Evolutionary conservation across 257 asterid species (phyloP).

Genomic region (Fraxinus americana): DNA sequence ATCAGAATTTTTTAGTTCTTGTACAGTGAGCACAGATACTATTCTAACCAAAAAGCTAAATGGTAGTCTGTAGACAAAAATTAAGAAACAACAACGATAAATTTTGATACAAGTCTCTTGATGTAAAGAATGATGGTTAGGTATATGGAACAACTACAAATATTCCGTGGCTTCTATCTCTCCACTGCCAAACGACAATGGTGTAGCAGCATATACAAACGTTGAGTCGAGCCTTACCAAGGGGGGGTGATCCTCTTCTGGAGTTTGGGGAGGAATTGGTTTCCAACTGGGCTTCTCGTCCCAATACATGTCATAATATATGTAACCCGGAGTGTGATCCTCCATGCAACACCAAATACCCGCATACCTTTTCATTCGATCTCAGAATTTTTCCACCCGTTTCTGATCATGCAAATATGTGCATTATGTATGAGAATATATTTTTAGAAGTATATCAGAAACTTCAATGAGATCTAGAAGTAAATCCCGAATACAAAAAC

Average conservation of each 20-base stretch:
- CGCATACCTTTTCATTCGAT: constrained; percentile 71
- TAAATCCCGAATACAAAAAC: not conserved
- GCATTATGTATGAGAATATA: not conserved
- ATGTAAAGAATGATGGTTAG: not conserved
- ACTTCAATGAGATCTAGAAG: not conserved
- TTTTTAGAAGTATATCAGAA: not conserved
- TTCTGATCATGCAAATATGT: constrained; percentile 41
- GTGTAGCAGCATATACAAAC: not conserved
- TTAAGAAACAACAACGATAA: constrained; percentile 22
- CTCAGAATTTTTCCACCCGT: constrained; percentile 75
- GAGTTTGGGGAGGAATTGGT: constrained; percentile 77
- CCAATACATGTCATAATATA: constrained; percentile 93
- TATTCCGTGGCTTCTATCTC: not conserved
- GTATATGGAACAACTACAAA: constrained; percentile 17
- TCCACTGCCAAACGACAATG: not conserved
- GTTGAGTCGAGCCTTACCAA: constrained; percentile 36
- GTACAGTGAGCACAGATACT: constrained; percentile 26
- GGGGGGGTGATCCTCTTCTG: constrained; percentile 90
- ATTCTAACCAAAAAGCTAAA: constrained; percentile 9
- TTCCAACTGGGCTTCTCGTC: constrained; percentile 95
- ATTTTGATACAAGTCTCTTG: constrained; percentile 11
- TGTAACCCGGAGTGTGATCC: constrained; percentile 73
- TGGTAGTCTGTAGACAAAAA: not conserved
- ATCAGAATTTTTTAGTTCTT: constrained; percentile 3
- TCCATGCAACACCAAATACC: constrained; percentile 95